Base-by-base conservation (phyloP, 108 stramenopile species). In the Skeletonema costatum region DNA sequence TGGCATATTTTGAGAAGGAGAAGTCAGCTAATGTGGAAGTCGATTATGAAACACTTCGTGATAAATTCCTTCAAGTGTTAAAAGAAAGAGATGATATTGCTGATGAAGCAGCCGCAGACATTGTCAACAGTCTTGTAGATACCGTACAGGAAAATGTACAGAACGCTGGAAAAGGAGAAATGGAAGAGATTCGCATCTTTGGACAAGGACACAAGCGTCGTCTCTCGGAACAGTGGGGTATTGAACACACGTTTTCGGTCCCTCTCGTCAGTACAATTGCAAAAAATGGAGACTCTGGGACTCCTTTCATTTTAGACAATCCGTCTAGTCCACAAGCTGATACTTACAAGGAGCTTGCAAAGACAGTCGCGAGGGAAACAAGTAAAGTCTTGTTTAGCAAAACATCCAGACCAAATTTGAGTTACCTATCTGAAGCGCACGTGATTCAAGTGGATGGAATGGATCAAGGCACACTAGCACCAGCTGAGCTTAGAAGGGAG, bases 1-100 rank as follows among this genome's bases (percentile, higher is more conserved):
- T 99, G 98, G 94, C 97, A 2, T 93, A 93, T 67, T 90, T 91
- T 70, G 86, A 91, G 68, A 80, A 75, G 17, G 88, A 86, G 33
- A 77, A 73, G 46, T 46, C 64, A 39, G 44, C 30, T 16, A 48
- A 21, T 32, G 36, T 61, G 17, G 42, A 69, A 35, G 42, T 89
- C 12, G 78, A 90, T 73, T 60, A 71, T n/a, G 72, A 69, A 16
- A 50, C 70, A 12, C 73, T 91, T 32, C 72, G 69, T 64, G 78
- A 66, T 12, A 74, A 85, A 32, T 72, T 89, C 44, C 73, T 44
- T 2, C 42, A 82, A 8, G 70, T 60, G 44, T 68, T 93, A 64
- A 41, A 51, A 38, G 81, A 85, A 67, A 80, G 68, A 11, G 44
- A 86, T 36, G 73, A 50, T 3, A 38, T 70, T 38, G 63, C 75